A percentile compares a stretch with the other conserved stretches of the same genome.
phyloP scores from a whole-genome alignment of 768 basidiomycete genomes.

The Boletus edulis region DNA sequence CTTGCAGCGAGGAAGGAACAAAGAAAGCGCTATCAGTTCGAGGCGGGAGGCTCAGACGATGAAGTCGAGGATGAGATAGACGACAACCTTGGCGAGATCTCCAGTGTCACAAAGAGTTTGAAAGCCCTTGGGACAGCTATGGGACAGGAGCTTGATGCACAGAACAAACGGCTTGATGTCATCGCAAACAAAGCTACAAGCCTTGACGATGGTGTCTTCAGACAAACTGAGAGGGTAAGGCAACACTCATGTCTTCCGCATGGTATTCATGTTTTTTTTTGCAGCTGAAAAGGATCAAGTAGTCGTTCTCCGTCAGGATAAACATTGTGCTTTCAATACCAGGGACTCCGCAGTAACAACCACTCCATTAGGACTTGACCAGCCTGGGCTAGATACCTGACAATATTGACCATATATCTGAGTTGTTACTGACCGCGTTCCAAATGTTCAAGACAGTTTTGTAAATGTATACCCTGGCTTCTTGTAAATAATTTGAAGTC shows the following conservation, averaged over 20 bases:
- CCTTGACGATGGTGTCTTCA: slow-evolving; percentile 72
- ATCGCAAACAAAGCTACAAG: slow-evolving; percentile 77
- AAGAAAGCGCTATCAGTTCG: slow-evolving; percentile 86
- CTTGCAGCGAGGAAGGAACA: slow-evolving; percentile 60
- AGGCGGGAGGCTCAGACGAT: slow-evolving; percentile 86
- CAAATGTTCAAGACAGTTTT: not conserved
- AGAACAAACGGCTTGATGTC: slow-evolving; percentile 76
- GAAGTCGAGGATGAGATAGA: slow-evolving; percentile 95
- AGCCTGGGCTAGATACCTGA: slow-evolving; percentile 17
- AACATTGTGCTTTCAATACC: not conserved
- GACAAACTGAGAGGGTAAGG: slow-evolving; percentile 79
- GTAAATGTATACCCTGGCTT: not conserved
- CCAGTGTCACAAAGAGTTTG: slow-evolving; percentile 70
- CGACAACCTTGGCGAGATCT: slow-evolving; percentile 84
- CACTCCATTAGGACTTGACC: not conserved
- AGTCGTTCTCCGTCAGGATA: not conserved
- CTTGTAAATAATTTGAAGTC: too few relatives aligned
- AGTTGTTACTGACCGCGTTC: not conserved
- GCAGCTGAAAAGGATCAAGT: slow-evolving; percentile 65
- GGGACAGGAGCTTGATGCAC: slow-evolving; percentile 84
- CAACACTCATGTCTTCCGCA: slow-evolving; percentile 23
- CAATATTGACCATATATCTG: not conserved
- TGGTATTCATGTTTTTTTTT: slow-evolving; percentile 7
- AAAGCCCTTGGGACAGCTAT: slow-evolving; percentile 78
- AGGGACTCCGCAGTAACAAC: not conserved